Conservation (phyloP, 495 filamentous ascomycete species). For the Aspergillus ellipticus region DNA sequence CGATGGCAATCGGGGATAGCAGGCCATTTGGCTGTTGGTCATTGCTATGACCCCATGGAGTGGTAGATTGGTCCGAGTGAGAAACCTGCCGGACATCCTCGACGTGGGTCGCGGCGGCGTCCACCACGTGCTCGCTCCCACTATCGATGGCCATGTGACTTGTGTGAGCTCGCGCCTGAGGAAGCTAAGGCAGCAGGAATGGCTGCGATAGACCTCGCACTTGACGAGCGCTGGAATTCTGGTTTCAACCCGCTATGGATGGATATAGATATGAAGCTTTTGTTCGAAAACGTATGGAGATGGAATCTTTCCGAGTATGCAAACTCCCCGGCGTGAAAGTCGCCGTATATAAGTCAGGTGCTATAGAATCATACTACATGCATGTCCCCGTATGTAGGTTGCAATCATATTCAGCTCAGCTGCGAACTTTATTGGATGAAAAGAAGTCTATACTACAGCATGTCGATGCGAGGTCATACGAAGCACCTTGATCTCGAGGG, state of each 20-base stretch:
- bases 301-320: neutral
- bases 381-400: neutral
- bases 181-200: neutral
- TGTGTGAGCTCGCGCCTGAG: neutral
- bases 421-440: neutral
- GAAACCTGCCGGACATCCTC: neutral
- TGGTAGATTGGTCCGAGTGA: neutral
- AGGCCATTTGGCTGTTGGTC: neutral
- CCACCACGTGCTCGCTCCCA: neutral
- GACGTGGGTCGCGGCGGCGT: neutral
- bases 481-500: neutral
- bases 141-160: neutral
- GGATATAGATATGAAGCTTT: neutral
- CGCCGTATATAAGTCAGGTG: neutral
- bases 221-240: neutral
- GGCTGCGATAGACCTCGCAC: neutral
- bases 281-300: neutral
- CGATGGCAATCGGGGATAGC: conserved; percentile 38
- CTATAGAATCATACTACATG: neutral
- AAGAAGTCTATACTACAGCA: neutral
- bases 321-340: neutral
- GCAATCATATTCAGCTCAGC: neutral
- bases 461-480: neutral
- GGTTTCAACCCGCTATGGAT: neutral
- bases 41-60: neutral